These are phyloP conservation scores for Eustoma russellianum DNA, from an alignment of 257 asterid genomes.

Conservation along the genomic window DNA sequence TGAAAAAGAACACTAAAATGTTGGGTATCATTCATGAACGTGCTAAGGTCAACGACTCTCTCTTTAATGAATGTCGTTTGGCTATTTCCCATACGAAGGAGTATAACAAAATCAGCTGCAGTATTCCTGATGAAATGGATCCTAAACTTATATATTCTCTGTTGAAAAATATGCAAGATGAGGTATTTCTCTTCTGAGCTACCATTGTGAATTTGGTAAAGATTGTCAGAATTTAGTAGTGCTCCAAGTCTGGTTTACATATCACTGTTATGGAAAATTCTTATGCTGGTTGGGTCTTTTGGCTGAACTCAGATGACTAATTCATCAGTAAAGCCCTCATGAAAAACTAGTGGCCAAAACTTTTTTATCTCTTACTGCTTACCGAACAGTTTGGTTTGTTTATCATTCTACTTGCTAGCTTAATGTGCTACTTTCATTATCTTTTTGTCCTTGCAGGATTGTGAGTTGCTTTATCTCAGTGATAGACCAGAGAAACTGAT, in stretches of 20 bases:
- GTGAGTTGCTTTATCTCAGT: slow-evolving; percentile 71
- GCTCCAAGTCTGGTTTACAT: too few species aligned
- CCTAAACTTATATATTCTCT: slow-evolving; percentile 52
- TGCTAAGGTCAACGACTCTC: slow-evolving; percentile 22
- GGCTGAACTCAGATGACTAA: too few species aligned
- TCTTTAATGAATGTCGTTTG: slow-evolving; percentile 33
- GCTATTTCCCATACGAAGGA: slow-evolving; percentile 58
- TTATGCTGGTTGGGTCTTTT: too few species aligned
- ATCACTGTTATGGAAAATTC: too few species aligned
- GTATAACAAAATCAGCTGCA: slow-evolving; percentile 26
- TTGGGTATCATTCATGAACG: slow-evolving; percentile 58
- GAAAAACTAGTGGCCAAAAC: too few species aligned
- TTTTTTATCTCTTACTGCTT: too few species aligned
- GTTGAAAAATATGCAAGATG: slow-evolving; percentile 61
- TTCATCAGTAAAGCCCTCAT: too few species aligned
- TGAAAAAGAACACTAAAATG: slow-evolving; percentile 39
- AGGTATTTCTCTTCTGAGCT: slow-evolving; percentile 40
- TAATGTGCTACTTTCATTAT: not conserved
- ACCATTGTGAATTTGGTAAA: not conserved
- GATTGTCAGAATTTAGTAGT: not conserved
- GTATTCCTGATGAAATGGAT: slow-evolving; percentile 37
- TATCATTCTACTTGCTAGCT: not conserved
- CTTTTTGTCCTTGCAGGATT: slow-evolving; percentile 42
- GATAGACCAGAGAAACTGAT: slow-evolving; percentile 91
- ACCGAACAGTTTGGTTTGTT: too few species aligned